phyloP scores from a whole-genome alignment of 306 rosid species.

The Dalbergia oliveri region DNA sequence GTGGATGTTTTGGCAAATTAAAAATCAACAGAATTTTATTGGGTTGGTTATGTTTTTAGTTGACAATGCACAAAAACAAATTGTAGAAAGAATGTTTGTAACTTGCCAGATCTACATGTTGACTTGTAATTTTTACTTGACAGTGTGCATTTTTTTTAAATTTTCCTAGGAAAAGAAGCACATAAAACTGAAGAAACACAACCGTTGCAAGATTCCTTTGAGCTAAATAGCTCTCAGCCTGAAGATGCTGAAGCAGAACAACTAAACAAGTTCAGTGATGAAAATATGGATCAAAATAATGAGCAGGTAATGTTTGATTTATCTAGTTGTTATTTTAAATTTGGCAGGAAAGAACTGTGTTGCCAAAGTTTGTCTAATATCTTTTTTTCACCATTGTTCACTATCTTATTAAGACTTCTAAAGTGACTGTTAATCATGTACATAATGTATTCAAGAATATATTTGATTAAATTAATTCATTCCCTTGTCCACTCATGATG shows the following conservation, averaged over 20 bases:
- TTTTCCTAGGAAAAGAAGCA: slow-evolving; percentile 65
- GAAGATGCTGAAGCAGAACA: slow-evolving; percentile 61
- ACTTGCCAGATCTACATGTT: neutral
- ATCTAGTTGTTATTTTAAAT: slow-evolving; percentile 37
- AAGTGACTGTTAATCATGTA: slow-evolving; percentile 22
- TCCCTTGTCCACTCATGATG: slow-evolving; percentile 10
- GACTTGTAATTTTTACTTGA: slow-evolving; percentile 25
- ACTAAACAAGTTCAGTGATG: slow-evolving; percentile 56
- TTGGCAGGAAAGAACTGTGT: slow-evolving; percentile 28
- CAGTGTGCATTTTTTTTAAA: slow-evolving; percentile 33
- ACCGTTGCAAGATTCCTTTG: slow-evolving; percentile 55
- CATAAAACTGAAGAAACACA: slow-evolving; percentile 54
- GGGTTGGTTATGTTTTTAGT: neutral
- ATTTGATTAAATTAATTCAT: slow-evolving; percentile 3
- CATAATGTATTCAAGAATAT: slow-evolving; percentile 15
- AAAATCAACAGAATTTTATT: slow-evolving; percentile 4
- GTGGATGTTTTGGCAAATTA: slow-evolving; percentile 15
- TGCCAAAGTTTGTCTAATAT: slow-evolving; percentile 8
- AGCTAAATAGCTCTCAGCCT: slow-evolving; percentile 54
- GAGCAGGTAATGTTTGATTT: slow-evolving; percentile 56
- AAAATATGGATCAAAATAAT: slow-evolving; percentile 59
- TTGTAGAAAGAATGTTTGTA: neutral
- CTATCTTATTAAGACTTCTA: slow-evolving; percentile 16
- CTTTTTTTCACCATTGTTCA: neutral
- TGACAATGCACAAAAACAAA: slow-evolving; percentile 7